phyloP scores from a whole-genome alignment of 2,329 filamentous ascomycete species.

The Neurospora sp. region DNA sequence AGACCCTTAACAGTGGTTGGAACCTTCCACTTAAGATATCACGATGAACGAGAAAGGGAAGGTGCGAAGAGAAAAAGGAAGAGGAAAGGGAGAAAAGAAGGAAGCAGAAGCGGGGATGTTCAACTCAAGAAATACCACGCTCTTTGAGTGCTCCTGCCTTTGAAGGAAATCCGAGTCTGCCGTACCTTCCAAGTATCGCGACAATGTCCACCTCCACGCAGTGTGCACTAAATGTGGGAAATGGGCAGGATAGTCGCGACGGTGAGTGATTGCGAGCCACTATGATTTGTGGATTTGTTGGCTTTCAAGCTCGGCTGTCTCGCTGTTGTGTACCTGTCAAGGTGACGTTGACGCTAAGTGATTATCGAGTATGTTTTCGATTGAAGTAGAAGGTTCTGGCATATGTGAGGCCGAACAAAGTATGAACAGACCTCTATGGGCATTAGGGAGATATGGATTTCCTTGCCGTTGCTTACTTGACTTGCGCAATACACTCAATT shows the following conservation, averaged over 20 bases:
- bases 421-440: not conserved
- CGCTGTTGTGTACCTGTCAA: not conserved
- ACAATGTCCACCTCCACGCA: not conserved
- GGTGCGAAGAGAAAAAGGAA: too few species aligned
- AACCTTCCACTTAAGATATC: too few species aligned
- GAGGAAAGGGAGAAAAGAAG: not conserved
- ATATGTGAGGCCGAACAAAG: not conserved
- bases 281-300: not conserved
- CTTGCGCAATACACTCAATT: not conserved
- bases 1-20: too few species aligned
- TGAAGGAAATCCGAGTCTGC: not conserved
- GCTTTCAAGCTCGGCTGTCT: not conserved
- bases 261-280: not conserved
- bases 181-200: not conserved
- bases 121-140: not conserved
- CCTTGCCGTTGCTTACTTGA: too few species aligned
- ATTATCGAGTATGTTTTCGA: not conserved
- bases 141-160: not conserved
- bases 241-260: not conserved
- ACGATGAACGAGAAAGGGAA: too few species aligned
- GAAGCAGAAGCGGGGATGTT: not conserved
- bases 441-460: too few species aligned
- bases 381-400: not conserved
- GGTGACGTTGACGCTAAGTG: not conserved
- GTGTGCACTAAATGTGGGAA: not conserved